Evolutionary conservation across 306 rosid species (phyloP).

Genomic region (Lathyrus oleraceus): DNA sequence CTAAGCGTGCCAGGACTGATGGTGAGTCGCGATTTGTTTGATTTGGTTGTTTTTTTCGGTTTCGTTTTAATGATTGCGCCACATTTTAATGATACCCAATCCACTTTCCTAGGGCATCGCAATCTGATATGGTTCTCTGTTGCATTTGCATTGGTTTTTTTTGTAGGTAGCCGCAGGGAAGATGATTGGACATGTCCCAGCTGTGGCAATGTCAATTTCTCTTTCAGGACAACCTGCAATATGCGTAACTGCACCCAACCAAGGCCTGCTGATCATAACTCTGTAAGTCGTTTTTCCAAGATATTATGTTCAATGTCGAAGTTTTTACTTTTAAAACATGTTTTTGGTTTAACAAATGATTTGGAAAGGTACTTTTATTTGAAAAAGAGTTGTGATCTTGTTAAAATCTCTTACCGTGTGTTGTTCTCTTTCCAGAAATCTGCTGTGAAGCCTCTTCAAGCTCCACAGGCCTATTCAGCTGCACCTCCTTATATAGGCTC

Average conservation of each 20-base stretch:
- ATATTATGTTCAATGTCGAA: neutral
- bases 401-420: neutral
- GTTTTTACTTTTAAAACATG: neutral
- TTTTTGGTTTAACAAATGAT: constrained; percentile 13
- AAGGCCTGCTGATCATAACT: constrained; percentile 93
- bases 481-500: constrained; percentile 77
- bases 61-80: neutral
- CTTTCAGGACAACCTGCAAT: constrained; percentile 95
- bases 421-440: constrained; percentile 60
- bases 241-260: constrained; percentile 99
- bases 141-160: constrained; percentile 20
- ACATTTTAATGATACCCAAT: neutral
- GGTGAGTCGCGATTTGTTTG: constrained; percentile 44
- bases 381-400: too few species aligned
- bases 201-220: constrained; percentile 97
- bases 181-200: constrained; percentile 99
- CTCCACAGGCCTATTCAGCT: constrained; percentile 74
- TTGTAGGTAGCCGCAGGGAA: constrained; percentile 94
- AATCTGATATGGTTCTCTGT: constrained; percentile 1
- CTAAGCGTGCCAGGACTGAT: constrained; percentile 98
- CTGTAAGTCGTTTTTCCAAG: constrained; percentile 42
- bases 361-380: constrained; percentile 20
- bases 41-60: neutral
- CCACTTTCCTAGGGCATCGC: neutral
- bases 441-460: constrained; percentile 81